Base-by-base conservation (phyloP, 768 basidiomycete genomes). In the Lactarius deliciosus region DNA sequence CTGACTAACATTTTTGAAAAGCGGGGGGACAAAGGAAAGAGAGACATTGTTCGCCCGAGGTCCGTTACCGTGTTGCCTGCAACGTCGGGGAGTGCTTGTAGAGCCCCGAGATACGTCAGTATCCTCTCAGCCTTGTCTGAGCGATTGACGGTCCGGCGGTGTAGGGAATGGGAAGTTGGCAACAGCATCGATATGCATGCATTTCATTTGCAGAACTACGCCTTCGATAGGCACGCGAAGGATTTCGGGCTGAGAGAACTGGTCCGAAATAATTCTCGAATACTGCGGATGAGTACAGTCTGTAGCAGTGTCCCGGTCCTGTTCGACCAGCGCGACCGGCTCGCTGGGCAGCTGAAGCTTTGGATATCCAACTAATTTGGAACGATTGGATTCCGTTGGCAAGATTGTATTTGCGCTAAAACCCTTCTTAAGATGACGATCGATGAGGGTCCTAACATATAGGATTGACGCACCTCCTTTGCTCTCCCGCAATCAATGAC, bases 81-180 rank as follows among this genome's bases (percentile, higher is more conserved):
- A 10, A 55, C 34, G 63, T 57, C 59, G 11, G 63, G 54, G 18
- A 81, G 69, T 2, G 76, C 71, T 55, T 81, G 83, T 55, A 98
- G 79, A 0, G 97, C 96, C 28, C 94, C 95, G 11, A 99, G 86
- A 72, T 92, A 83, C 20, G 81, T 85, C 47, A 99, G 81, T 4
- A 88, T 81, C 56, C 81, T 86, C 77, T 99, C 96, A 2, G 97
- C 94, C 73, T 89, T 89, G 90, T 64, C 80, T 82, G 54, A 99
- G 80, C 5, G 86, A 83, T 11, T 76, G 72, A 43, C 89, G 85
- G 75, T 97, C 92, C 0, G 97, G 97, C 16, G 96, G 90, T 0
- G 97, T 98, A 1, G 97, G 97, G 78, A 98, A 98, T 18, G 97
- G 97, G 76, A 99, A 99, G 78, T 98, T 98, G 71, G 93, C 82